phyloP scores from a whole-genome alignment of 2,329 filamentous ascomycete species.

The Cladosporium colombiae region DNA sequence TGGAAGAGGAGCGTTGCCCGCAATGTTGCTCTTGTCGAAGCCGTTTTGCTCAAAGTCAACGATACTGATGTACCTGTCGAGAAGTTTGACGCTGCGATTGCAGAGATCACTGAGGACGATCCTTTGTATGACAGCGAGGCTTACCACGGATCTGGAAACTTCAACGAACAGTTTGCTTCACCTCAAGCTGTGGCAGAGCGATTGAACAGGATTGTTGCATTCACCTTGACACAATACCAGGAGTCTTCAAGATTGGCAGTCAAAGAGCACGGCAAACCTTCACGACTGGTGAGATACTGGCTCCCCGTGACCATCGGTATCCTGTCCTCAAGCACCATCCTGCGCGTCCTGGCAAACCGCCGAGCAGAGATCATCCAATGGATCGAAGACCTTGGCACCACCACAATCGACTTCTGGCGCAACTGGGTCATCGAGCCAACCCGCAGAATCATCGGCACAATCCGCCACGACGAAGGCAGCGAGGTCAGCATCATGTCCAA shows the following conservation, averaged over 20 bases:
- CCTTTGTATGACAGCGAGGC: conserved; percentile 48
- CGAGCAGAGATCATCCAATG: conserved; percentile 77
- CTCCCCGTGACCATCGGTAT: conserved; percentile 70
- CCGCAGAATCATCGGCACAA: conserved; percentile 82
- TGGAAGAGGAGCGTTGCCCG: conserved; percentile 77
- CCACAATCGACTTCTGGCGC: conserved; percentile 84
- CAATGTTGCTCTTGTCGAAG: conserved; percentile 83
- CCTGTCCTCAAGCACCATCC: conserved; percentile 82
- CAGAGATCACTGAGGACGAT: conserved; percentile 56
- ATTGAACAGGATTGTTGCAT: conserved; percentile 67
- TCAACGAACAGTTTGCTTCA: conserved; percentile 29
- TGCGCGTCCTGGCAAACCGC: conserved; percentile 73
- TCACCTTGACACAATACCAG: conserved; percentile 68
- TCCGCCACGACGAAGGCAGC: conserved; percentile 86
- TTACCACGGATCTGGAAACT: conserved; percentile 38
- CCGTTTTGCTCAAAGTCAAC: conserved; percentile 72
- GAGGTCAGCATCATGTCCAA: conserved; percentile 97
- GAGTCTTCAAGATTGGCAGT: conserved; percentile 58
- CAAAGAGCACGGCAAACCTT: conserved; percentile 71
- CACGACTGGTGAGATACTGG: conserved; percentile 81
- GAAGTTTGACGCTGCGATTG: conserved; percentile 58
- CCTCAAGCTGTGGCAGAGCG: conserved; percentile 64
- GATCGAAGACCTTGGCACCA: conserved; percentile 76
- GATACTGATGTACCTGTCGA: conserved; percentile 57
- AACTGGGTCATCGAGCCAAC: conserved; percentile 94